Evolutionary conservation across 2,329 filamentous ascomycete species (phyloP).

Genomic region (Fusarium multiceps): DNA sequence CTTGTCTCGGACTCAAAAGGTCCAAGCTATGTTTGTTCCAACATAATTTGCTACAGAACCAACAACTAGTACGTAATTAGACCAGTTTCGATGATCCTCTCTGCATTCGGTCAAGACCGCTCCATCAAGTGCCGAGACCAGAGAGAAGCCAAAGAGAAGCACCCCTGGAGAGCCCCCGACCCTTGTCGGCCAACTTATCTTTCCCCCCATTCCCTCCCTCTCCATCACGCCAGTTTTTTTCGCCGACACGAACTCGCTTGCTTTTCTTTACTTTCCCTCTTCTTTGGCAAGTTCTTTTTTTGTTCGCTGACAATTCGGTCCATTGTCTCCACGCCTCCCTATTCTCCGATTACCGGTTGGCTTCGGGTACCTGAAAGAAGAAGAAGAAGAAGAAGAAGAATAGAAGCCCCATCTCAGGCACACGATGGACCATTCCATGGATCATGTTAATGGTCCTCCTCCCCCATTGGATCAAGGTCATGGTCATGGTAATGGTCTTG

Average conservation of each 20-base stretch:
- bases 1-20: neutral
- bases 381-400: neutral
- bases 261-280: conserved; percentile 1
- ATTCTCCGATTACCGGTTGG: neutral
- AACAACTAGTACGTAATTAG: conserved; percentile 17
- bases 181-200: conserved; percentile 39
- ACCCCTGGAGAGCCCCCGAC: neutral
- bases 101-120: conserved; percentile 17
- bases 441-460: neutral
- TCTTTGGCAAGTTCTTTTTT: neutral
- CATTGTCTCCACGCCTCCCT: neutral
- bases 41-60: neutral
- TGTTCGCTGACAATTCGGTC: neutral
- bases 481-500: neutral
- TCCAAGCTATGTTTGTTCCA: neutral
- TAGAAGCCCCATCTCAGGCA: neutral
- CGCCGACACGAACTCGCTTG: conserved; percentile 27
- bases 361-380: conserved; percentile 1
- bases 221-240: conserved; percentile 27
- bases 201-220: conserved; percentile 5
- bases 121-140: conserved; percentile 1
- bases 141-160: neutral
- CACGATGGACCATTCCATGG: conserved; percentile 16
- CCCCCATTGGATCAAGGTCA: neutral
- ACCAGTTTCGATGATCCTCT: neutral